Percentiles rank a stretch among this genome's conserved stretches.
phyloP scores from a whole-genome alignment of 768 basidiomycete species.

The Mycena pura region DNA sequence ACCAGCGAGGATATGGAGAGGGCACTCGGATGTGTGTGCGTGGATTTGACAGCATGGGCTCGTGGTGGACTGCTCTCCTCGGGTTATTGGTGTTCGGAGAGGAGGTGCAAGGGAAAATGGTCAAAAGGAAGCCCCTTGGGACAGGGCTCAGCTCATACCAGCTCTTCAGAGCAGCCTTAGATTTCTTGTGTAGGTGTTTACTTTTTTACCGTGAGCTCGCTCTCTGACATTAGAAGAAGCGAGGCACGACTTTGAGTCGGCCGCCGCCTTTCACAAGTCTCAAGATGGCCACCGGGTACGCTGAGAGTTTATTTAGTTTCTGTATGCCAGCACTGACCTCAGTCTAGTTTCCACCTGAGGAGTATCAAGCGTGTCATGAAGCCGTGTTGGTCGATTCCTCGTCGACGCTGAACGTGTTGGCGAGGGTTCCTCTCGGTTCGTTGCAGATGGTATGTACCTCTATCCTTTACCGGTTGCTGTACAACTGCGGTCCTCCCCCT shows the following conservation, averaged over 20 bases:
- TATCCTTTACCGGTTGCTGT: background rate
- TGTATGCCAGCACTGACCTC: slow-evolving; percentile 2
- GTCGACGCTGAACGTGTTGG: slow-evolving; percentile 78
- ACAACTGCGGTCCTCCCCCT: slow-evolving; percentile 1
- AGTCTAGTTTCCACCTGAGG: slow-evolving; percentile 61
- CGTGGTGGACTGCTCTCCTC: slow-evolving; percentile 73
- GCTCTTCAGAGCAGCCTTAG: slow-evolving; percentile 83
- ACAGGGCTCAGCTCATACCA: slow-evolving; percentile 90
- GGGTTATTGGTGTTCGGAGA: slow-evolving; percentile 72
- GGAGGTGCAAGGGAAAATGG: slow-evolving; percentile 48
- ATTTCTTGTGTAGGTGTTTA: slow-evolving; percentile 72
- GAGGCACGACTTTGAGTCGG: slow-evolving; percentile 68
- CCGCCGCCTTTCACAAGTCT: slow-evolving; percentile 65
- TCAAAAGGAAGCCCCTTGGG: slow-evolving; percentile 67
- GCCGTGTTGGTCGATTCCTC: slow-evolving; percentile 81
- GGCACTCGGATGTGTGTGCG: slow-evolving; percentile 62
- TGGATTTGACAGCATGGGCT: slow-evolving; percentile 73
- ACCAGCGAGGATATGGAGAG: slow-evolving; percentile 79
- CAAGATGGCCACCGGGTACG: slow-evolving; percentile 61
- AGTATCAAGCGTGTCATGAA: slow-evolving; percentile 56
- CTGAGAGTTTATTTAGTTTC: slow-evolving; percentile 2
- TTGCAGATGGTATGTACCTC: slow-evolving; percentile 68
- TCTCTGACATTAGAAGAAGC: slow-evolving; percentile 48
- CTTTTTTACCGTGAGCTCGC: background rate
- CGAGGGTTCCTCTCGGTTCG: slow-evolving; percentile 77